Evolutionary conservation across 2,329 filamentous ascomycete species (phyloP).

Genomic region (Trichoderma atroviride): DNA sequence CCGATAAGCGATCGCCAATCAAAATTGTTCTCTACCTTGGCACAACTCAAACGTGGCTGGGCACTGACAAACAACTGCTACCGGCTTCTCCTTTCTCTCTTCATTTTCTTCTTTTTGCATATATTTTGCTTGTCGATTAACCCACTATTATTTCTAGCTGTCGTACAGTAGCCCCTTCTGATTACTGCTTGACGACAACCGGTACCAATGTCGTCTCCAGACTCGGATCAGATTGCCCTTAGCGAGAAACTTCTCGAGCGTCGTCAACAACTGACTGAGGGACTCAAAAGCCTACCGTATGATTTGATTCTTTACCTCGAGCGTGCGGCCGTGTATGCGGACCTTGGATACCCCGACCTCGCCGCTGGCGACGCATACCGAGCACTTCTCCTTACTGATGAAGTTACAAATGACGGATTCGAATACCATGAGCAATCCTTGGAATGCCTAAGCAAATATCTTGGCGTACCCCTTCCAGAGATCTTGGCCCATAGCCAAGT

Average conservation of each 20-base stretch:
- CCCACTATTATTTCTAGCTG: not conserved
- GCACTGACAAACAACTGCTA: not conserved
- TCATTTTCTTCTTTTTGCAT: not conserved
- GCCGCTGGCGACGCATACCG: slow-evolving; percentile 88
- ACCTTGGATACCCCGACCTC: slow-evolving; percentile 85
- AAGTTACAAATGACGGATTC: slow-evolving; percentile 74
- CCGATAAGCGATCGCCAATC: slow-evolving; percentile 5
- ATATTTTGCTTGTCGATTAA: not conserved
- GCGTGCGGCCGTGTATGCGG: slow-evolving; percentile 70
- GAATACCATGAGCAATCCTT: slow-evolving; percentile 76
- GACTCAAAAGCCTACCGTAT: slow-evolving; percentile 56
- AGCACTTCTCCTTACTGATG: slow-evolving; percentile 83
- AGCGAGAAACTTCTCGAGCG: slow-evolving; percentile 53
- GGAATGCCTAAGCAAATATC: slow-evolving; percentile 50
- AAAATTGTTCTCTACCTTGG: not conserved
- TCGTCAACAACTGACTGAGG: slow-evolving; percentile 60
- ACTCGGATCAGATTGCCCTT: slow-evolving; percentile 43
- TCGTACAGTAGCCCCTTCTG: slow-evolving; percentile 11
- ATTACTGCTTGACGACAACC: not conserved
- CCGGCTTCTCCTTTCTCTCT: not conserved
- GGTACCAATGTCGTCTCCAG: slow-evolving; percentile 32
- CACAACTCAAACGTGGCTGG: not conserved
- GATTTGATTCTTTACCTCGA: slow-evolving; percentile 67
- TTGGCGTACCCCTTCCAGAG: slow-evolving; percentile 44
- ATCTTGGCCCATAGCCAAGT: slow-evolving; percentile 52